Evolutionary conservation across 1,139 yeast species (phyloP).

Genomic region (Geotrichum fermentans): DNA sequence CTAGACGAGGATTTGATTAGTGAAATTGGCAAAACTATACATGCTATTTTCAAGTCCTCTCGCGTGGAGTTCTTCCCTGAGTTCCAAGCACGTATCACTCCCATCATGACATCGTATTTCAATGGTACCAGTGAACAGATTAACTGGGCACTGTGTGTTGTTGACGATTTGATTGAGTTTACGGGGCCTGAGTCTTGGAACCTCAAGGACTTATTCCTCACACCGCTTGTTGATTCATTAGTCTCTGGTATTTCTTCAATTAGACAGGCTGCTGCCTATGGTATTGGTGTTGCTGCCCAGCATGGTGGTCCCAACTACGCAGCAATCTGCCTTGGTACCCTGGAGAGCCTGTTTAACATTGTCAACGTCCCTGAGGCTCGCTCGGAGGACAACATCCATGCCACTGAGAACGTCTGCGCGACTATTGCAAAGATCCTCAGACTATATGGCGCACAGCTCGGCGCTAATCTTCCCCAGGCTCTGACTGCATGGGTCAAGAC

Average conservation of each 20-base stretch:
- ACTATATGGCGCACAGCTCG: constrained; percentile 45
- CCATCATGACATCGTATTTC: constrained; percentile 33
- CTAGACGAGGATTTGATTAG: constrained; percentile 86
- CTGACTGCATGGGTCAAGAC: constrained; percentile 74
- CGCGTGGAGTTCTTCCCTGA: constrained; percentile 57
- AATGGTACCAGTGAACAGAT: constrained; percentile 64
- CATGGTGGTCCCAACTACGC: constrained; percentile 62
- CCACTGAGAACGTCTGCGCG: constrained; percentile 81
- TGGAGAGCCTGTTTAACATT: constrained; percentile 71
- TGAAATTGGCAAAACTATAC: constrained; percentile 73
- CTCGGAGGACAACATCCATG: constrained; percentile 74
- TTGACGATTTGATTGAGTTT: constrained; percentile 75
- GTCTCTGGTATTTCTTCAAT: constrained; percentile 58
- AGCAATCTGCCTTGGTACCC: constrained; percentile 60
- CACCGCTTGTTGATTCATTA: constrained; percentile 60
- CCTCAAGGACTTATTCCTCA: constrained; percentile 60
- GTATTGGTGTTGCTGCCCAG: constrained; percentile 84
- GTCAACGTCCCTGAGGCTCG: constrained; percentile 79
- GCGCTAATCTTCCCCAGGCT: constrained; percentile 51
- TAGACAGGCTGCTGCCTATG: constrained; percentile 83
- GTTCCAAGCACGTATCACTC: constrained; percentile 47
- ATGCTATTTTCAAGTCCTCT: constrained; percentile 66
- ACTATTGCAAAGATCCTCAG: constrained; percentile 72
- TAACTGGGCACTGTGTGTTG: constrained; percentile 73
- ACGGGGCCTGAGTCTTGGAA: constrained; percentile 64